phyloP scores from a whole-genome alignment of 192 early-diverging fungal genomes.

The Linnemannia schmuckeri region DNA sequence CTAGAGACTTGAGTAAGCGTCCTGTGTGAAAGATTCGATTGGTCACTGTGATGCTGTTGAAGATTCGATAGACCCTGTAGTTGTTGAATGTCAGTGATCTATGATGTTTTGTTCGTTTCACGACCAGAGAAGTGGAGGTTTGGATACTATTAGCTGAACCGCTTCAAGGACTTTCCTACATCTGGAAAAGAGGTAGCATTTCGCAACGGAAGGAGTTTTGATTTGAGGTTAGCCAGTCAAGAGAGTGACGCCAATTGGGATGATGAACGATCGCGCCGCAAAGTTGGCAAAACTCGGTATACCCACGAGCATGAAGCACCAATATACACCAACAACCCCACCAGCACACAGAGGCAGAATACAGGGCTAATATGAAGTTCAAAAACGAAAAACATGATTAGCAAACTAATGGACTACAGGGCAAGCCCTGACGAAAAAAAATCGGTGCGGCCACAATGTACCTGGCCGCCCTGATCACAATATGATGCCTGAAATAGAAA shows the following conservation, averaged over 20 bases:
- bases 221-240: slow-evolving; percentile 13
- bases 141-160: not conserved
- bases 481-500: slow-evolving; percentile 38
- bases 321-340: slow-evolving; percentile 54
- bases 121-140: not conserved
- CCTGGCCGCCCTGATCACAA: slow-evolving; percentile 61
- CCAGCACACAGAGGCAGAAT: slow-evolving; percentile 62
- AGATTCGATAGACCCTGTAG: slow-evolving; percentile 66
- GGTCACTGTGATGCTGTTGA: slow-evolving; percentile 47
- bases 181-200: too few species aligned
- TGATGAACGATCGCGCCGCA: slow-evolving; percentile 18
- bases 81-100: slow-evolving; percentile 65
- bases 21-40: slow-evolving; percentile 31
- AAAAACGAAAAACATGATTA: too few species aligned
- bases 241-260: slow-evolving; percentile 44
- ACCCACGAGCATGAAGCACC: slow-evolving; percentile 47
- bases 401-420: not conserved
- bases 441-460: slow-evolving; percentile 14
- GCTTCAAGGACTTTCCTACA: too few species aligned
- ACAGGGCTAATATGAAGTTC: slow-evolving; percentile 30
- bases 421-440: not conserved
- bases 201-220: not conserved
- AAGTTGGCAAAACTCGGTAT: slow-evolving; percentile 47
- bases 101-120: not conserved
- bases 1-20: slow-evolving; percentile 7